Base-by-base conservation (phyloP, 2,329 filamentous ascomycete species). In the Karstenula rhodostoma region DNA sequence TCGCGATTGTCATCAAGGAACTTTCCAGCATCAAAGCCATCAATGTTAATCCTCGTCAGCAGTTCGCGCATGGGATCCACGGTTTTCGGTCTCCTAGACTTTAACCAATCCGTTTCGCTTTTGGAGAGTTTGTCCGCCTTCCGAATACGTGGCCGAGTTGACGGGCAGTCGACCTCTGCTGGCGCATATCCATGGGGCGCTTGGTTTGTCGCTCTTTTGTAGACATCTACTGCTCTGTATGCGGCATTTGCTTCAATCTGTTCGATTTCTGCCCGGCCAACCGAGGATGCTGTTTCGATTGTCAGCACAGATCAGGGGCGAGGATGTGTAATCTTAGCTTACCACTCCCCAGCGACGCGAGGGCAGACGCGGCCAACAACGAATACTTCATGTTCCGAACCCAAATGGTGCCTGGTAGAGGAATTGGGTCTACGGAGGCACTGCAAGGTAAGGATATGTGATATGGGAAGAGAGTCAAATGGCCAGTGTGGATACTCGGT, bases 51-150 rank as follows among this genome's bases (percentile, higher is more conserved):
- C 59, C 90, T 86, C 19, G 81, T 81, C 54, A 98, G 83, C 66
- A 96, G 88, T 19, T 90, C 84, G 57, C 84, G 86, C 85, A 97
- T 89, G n/a, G 92, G 88, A 10, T 87, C 78, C 19, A 94, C 80
- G 0, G 93, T 96, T 65, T 89, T 89, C 62, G 87, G 86, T 64
- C 93, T 86, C 59, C 94, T 87, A 61, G 83, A 83, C 53, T 86
- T 73, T 15, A 97, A 83, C 93, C 94, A 97, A 73, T 85, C 80
- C 42, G 82, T 84, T 80, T 97, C 94, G 58, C 89, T 82, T 17
- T 82, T 68, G 3, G 92, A 94, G 10, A 97, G 79, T 0, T 73
- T 71, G 27, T 78, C 77, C 48, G 90, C 91, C 37, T 77, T 76
- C 67, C 93, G 88, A 57, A 96, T 86, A 1, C 81, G 83, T 0